phyloP scores from a whole-genome alignment of 2,329 filamentous ascomycete genomes.

The Claviceps sp. region DNA sequence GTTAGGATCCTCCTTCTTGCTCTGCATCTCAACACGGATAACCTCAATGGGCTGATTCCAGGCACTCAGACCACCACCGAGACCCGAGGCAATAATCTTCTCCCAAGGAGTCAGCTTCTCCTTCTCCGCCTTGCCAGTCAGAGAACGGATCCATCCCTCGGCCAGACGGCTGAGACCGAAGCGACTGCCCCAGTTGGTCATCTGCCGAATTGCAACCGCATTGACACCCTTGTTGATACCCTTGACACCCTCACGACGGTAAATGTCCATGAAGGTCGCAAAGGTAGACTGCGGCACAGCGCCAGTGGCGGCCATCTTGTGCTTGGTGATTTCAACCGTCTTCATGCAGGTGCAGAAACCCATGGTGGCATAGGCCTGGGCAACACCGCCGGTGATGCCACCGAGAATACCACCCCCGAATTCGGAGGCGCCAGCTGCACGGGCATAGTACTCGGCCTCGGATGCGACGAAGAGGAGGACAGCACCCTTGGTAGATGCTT shows the following conservation, averaged over 20 bases:
- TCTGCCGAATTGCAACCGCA: conserved; percentile 94
- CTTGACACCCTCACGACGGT: conserved; percentile 79
- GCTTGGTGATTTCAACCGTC: conserved; percentile 98
- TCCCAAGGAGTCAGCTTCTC: conserved; percentile 68
- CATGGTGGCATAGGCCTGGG: conserved; percentile 98
- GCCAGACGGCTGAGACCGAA: conserved; percentile 89
- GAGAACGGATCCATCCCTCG: conserved; percentile 71
- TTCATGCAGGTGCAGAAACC: conserved; percentile 99
- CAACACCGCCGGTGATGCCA: conserved; percentile 87
- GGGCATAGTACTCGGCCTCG: conserved; percentile 93
- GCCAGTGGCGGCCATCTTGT: conserved; percentile 78
- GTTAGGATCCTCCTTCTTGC: conserved; percentile 95
- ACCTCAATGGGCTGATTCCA: conserved; percentile 99
- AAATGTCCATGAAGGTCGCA: conserved; percentile 93
- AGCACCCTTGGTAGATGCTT: conserved; percentile 98
- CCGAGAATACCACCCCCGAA: conserved; percentile 82
- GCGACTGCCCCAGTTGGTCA: conserved; percentile 97
- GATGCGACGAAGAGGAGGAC: conserved; percentile 98
- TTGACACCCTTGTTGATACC: conserved; percentile 99
- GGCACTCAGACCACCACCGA: conserved; percentile 88
- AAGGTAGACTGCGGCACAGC: conserved; percentile 83
- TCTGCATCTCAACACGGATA: conserved; percentile 99
- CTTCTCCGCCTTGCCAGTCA: conserved; percentile 64
- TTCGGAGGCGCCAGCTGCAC: conserved; percentile 66
- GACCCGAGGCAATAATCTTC: conserved; percentile 74